Conservation (phyloP, 2,329 filamentous ascomycete genomes). For the Pleoardoris graminearum region DNA sequence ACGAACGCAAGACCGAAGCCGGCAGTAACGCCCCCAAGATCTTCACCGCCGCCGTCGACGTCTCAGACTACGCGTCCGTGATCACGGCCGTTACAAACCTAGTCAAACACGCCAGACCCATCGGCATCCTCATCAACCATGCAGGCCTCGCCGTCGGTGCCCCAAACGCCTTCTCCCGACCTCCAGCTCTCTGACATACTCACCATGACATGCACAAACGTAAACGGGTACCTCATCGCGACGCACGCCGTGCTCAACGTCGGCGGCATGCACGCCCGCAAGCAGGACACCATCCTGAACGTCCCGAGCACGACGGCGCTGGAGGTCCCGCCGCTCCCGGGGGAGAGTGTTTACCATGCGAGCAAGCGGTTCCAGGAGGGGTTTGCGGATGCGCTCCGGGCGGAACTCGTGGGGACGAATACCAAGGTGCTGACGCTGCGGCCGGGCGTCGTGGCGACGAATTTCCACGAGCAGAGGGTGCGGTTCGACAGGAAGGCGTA, state of each 20-base stretch:
- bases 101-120: constrained; percentile 37
- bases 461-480: constrained; percentile 54
- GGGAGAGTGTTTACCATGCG: constrained; percentile 56
- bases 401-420: constrained; percentile 52
- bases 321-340: constrained; percentile 54
- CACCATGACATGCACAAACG: constrained; percentile 54
- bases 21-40: constrained; percentile 24
- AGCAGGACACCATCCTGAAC: constrained; percentile 53
- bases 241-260: constrained; percentile 52
- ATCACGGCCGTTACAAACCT: constrained; percentile 26
- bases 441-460: constrained; percentile 54
- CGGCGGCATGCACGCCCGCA: constrained; percentile 45
- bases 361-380: constrained; percentile 54
- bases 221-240: constrained; percentile 54
- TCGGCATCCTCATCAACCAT: constrained; percentile 55
- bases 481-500: constrained; percentile 50
- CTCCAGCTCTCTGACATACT: constrained; percentile 49
- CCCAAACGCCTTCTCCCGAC: constrained; percentile 47
- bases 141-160: constrained; percentile 55
- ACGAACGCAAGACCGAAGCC: too few relatives aligned
- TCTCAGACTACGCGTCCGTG: constrained; percentile 38
- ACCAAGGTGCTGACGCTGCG: constrained; percentile 53
- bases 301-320: constrained; percentile 53
- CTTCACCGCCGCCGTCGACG: constrained; percentile 38
- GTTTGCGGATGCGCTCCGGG: constrained; percentile 55